Evolutionary conservation across 441 rosid species (phyloP).

Genomic region (Mallotus japonicus): DNA sequence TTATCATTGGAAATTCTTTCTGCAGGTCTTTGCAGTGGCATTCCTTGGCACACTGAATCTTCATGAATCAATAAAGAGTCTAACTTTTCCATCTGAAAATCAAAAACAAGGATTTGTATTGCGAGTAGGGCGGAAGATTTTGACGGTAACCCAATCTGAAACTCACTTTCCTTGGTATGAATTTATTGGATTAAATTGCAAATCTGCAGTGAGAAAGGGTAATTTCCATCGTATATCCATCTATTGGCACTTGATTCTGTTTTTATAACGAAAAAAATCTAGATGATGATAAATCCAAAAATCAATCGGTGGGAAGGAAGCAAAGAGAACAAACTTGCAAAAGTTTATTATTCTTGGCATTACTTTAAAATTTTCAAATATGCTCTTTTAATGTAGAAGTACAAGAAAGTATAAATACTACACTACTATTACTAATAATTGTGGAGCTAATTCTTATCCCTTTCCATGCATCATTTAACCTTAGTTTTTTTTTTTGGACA

Average conservation of each 20-base stretch:
- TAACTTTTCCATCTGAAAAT: constrained; percentile 28
- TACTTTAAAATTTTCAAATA: not conserved
- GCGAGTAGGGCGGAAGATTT: constrained; percentile 54
- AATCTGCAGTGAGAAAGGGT: not conserved
- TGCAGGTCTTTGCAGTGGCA: constrained; percentile 53
- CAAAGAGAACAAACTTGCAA: not conserved
- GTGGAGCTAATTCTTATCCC: not conserved
- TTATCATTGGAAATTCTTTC: constrained; percentile 1
- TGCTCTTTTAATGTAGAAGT: not conserved
- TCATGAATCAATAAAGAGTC: constrained; percentile 28
- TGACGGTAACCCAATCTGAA: constrained; percentile 50
- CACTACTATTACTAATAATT: not conserved
- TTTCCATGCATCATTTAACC: not conserved
- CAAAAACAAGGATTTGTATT: constrained; percentile 45
- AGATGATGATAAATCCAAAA: not conserved
- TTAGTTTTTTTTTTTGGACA: no score
- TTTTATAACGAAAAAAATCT: no score
- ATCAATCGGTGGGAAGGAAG: not conserved
- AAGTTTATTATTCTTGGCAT: not conserved
- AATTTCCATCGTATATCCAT: not conserved
- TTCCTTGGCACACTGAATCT: constrained; percentile 55
- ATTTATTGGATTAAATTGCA: not conserved
- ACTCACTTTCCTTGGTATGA: constrained; percentile 18
- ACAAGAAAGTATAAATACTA: not conserved
- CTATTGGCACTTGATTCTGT: not conserved